Evolutionary conservation across 345 rosid species (phyloP).

Genomic region (Pugionium dolabratum): DNA sequence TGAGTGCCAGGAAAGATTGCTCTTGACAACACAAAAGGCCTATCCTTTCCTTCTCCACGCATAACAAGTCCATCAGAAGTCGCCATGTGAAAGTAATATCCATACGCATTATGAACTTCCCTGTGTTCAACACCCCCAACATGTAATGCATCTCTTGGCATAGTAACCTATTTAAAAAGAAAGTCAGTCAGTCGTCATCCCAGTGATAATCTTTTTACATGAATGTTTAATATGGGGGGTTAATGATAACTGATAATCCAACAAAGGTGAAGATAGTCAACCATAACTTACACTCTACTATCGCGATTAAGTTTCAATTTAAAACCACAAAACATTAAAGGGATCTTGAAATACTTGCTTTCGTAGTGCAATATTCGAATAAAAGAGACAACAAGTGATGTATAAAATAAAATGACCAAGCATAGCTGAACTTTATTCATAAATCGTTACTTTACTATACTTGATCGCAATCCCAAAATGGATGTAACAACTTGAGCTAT

Average conservation of each 20-base stretch:
- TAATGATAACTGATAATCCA: conserved; percentile 4
- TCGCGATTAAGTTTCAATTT: not conserved
- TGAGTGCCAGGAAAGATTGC: conserved; percentile 97
- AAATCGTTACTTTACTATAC: not conserved
- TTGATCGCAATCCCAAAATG: not conserved
- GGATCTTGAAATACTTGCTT: not conserved
- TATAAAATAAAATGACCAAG: not conserved
- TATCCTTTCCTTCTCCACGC: conserved; percentile 85
- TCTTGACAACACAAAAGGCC: conserved; percentile 97
- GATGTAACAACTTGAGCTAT: conserved; percentile 7
- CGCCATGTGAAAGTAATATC: conserved; percentile 96
- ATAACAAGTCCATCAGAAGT: conserved; percentile 91
- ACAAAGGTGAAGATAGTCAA: not conserved
- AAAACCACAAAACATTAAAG: conserved; percentile 7
- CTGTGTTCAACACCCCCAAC: conserved; percentile 81
- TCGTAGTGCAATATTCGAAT: conserved; percentile 9
- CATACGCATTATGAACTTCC: conserved; percentile 92
- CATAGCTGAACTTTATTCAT: too few species aligned
- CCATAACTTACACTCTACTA: not conserved
- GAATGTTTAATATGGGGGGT: not conserved
- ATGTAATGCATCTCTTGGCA: conserved; percentile 98
- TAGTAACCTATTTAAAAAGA: conserved; percentile 58
- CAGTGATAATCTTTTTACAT: not conserved
- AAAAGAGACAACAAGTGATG: conserved; percentile 4
- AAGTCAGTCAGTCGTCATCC: conserved; percentile 15